Percentiles rank a stretch among this genome's conserved stretches.
Conservation (phyloP, 768 basidiomycete species). For the Podaxis rugospora region DNA sequence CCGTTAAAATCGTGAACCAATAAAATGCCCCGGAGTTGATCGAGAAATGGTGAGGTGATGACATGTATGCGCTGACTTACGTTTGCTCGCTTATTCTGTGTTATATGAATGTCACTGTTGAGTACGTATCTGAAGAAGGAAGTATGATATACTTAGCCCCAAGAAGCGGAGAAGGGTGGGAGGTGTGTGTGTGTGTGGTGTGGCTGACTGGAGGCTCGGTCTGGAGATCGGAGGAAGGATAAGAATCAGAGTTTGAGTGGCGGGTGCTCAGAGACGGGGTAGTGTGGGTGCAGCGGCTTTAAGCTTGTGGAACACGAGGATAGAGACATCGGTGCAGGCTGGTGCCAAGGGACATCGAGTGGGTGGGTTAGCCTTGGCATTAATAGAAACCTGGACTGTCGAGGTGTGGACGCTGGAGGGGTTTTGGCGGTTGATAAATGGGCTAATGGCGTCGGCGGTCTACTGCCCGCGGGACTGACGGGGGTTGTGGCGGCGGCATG, state of each 20-base stretch:
- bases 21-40: not conserved
- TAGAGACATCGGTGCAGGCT: not conserved
- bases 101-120: not conserved
- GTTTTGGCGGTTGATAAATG: no score
- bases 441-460: no score
- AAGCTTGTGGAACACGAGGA: not conserved
- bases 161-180: slow-evolving; percentile 1
- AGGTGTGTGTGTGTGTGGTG: not conserved
- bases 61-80: not conserved
- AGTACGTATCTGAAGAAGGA: not conserved
- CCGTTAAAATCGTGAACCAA: not conserved
- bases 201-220: slow-evolving; percentile 22
- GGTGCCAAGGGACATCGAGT: not conserved
- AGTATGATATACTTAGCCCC: slow-evolving; percentile 2
- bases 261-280: not conserved
- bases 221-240: not conserved
- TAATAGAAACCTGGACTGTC: not conserved
- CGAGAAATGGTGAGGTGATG: not conserved
- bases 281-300: not conserved
- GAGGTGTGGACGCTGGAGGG: not conserved
- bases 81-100: not conserved
- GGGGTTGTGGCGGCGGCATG: no score
- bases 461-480: no score
- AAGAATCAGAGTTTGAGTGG: not conserved
- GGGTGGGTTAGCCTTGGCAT: not conserved